A percentile compares a stretch with the other conserved stretches of the same genome.
These are phyloP conservation scores for Osmanthus fragrans DNA, from an alignment of 257 asterid species.

Conservation along the genomic window DNA sequence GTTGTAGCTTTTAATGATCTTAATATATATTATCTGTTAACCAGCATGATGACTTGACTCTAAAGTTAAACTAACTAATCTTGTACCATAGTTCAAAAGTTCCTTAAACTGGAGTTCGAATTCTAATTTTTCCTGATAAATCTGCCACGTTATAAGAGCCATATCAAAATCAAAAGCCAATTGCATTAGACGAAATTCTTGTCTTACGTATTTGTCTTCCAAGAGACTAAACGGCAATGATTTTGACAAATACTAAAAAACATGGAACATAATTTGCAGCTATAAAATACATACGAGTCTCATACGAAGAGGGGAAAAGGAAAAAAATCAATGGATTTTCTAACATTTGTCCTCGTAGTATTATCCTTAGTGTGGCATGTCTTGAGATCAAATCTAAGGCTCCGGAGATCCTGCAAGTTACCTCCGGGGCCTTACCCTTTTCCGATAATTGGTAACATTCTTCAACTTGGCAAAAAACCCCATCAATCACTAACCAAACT, in stretches of 20 bases:
- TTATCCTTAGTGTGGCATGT: background rate
- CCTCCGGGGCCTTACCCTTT: conserved; percentile 25
- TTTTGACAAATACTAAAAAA: background rate
- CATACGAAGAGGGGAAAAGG: background rate
- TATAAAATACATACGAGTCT: background rate
- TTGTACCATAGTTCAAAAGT: too few species aligned
- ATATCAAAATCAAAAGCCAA: too few species aligned
- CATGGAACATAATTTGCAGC: background rate
- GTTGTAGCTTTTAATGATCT: too few species aligned
- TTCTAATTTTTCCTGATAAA: too few species aligned
- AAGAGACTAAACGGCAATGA: background rate
- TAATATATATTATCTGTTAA: too few species aligned
- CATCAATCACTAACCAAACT: conserved; percentile 13
- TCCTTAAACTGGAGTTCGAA: too few species aligned
- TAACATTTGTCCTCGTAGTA: background rate
- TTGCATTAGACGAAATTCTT: too few species aligned
- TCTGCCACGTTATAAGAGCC: too few species aligned
- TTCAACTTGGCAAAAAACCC: conserved; percentile 12
- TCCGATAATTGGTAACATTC: conserved; percentile 14
- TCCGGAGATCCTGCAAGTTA: background rate
- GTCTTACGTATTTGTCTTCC: too few species aligned
- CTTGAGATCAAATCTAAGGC: background rate
- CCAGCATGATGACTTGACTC: too few species aligned
- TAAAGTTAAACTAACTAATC: too few species aligned
- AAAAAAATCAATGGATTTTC: background rate